Conservation (phyloP, 768 basidiomycete species). For the Cyclocybe aegerita region DNA sequence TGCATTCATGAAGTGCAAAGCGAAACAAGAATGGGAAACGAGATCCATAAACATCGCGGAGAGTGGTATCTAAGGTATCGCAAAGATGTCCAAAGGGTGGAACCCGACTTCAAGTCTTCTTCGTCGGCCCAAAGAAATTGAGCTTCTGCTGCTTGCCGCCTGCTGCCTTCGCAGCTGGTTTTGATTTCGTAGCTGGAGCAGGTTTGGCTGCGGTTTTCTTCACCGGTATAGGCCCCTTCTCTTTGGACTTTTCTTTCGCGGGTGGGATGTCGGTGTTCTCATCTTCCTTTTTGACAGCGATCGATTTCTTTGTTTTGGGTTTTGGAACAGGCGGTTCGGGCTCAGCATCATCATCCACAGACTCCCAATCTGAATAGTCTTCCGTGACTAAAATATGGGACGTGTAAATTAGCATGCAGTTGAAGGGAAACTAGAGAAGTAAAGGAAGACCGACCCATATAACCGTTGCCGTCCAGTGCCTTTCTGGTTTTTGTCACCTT, state of each 20-base stretch:
- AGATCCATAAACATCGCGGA: too few species aligned
- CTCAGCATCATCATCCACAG: constrained; percentile 60
- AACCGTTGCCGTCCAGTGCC: constrained; percentile 65
- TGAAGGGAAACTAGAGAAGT: not conserved
- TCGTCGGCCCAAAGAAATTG: constrained; percentile 36
- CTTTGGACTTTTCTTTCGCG: constrained; percentile 14
- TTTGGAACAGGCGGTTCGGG: constrained; percentile 19
- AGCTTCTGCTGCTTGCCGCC: constrained; percentile 20
- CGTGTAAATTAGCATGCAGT: not conserved
- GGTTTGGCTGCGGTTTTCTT: constrained; percentile 14
- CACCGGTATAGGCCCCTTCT: constrained; percentile 7
- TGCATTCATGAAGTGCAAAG: too few species aligned
- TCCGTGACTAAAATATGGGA: constrained; percentile 52
- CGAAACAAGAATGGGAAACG: too few species aligned
- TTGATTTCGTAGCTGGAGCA: constrained; percentile 17
- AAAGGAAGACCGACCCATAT: constrained; percentile 52
- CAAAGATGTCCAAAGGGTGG: too few species aligned
- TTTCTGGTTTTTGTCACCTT: constrained; percentile 59
- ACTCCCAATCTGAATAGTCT: constrained; percentile 82
- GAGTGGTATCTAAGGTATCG: too few species aligned
- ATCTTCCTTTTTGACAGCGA: constrained; percentile 21
- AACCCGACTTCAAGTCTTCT: constrained; percentile 2
- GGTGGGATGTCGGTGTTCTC: constrained; percentile 14
- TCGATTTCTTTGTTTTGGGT: constrained; percentile 20
- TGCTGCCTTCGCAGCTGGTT: constrained; percentile 15